Evolutionary conservation across 169 alveolate species (phyloP).

Genomic region (Eimeria brunetti): DNA sequence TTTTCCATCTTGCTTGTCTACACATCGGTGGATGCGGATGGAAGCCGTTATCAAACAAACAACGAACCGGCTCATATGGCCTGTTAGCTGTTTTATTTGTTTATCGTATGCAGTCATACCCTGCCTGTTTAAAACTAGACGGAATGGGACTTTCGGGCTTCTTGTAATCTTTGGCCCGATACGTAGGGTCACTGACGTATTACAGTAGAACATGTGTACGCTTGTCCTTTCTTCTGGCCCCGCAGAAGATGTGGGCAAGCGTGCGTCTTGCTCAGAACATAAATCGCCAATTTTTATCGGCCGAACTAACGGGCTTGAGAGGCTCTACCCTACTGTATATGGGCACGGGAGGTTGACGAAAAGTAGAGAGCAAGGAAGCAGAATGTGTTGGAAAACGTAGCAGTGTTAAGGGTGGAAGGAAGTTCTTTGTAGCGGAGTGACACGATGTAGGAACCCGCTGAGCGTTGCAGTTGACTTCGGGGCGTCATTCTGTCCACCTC

Average conservation of each 20-base stretch:
- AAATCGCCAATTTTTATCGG: not conserved
- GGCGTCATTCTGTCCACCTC: too few relatives aligned
- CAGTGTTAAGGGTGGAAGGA: not conserved
- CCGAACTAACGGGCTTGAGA: not conserved
- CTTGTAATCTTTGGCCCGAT: not conserved
- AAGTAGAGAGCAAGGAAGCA: not conserved
- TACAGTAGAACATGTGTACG: not conserved
- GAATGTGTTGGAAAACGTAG: not conserved
- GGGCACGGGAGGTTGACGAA: not conserved
- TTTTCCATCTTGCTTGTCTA: not conserved
- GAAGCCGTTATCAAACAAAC: not conserved
- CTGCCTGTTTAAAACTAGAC: not conserved
- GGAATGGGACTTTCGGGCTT: not conserved
- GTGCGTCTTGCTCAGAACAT: not conserved
- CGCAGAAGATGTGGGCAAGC: not conserved
- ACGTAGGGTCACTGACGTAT: not conserved
- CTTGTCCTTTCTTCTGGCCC: not conserved
- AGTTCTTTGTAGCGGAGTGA: not conserved
- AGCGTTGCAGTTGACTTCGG: not conserved
- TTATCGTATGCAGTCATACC: not conserved
- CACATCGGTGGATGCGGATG: not conserved
- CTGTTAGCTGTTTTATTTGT: not conserved
- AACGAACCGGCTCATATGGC: not conserved
- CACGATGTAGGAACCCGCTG: not conserved
- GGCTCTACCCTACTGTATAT: not conserved